phyloP scores from a whole-genome alignment of 257 asterid genomes.

The Fraxinus americana region DNA sequence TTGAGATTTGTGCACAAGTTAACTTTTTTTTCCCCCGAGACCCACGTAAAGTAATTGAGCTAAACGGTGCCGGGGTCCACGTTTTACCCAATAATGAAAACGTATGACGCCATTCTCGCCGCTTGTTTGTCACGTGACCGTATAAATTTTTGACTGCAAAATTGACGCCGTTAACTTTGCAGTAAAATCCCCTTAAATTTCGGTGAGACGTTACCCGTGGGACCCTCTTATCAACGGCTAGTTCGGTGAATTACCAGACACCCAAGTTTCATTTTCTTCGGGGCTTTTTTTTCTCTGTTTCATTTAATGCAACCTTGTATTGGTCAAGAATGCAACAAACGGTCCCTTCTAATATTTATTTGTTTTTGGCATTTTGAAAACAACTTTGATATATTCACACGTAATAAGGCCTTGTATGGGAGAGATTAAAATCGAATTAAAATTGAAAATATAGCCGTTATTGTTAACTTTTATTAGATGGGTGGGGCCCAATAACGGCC shows the following conservation, averaged over 20 bases:
- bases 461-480: no score
- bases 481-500: no score
- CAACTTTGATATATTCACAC: no score
- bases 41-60: background rate
- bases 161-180: slow-evolving; percentile 45
- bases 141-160: slow-evolving; percentile 13
- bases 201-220: slow-evolving; percentile 19
- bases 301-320: slow-evolving; percentile 24
- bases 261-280: background rate
- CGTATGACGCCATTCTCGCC: background rate
- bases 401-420: no score
- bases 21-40: no score
- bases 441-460: no score
- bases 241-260: slow-evolving; percentile 6
- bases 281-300: background rate
- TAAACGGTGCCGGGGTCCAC: slow-evolving; percentile 1
- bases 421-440: no score
- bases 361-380: no score
- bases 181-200: slow-evolving; percentile 32
- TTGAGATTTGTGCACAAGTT: background rate
- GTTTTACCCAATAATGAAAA: background rate
- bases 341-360: no score
- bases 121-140: background rate
- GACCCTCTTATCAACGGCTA: slow-evolving; percentile 49
- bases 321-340: no score